Evolutionary conservation across 2,329 filamentous ascomycete species (phyloP), one percentile per base, ranked within the genome.

Genomic region (Rugonectria rugulosa): DNA sequence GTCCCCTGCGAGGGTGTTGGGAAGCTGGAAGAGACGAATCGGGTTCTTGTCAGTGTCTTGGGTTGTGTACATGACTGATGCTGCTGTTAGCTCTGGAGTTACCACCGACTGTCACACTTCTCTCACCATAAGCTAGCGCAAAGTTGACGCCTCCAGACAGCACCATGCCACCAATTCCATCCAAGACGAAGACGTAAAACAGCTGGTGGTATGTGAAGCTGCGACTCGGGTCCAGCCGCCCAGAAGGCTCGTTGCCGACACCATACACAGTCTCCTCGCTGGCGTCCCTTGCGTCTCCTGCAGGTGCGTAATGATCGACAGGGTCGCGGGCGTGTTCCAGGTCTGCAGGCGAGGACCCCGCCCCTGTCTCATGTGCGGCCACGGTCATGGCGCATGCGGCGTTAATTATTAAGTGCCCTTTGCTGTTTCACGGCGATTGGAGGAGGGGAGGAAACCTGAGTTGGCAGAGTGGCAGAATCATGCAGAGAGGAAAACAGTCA

Each of bases 81-180:
- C n/a, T n/a, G n/a, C n/a, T n/a, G n/a, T n/a, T n/a, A n/a, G n/a
- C n/a, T n/a, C n/a, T n/a, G n/a, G n/a, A n/a, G n/a, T n/a, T n/a
- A n/a, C n/a, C 38, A 37, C 24, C n/a, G 4, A 20, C 27, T 32
- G 19, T 6, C 19, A 38, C 23, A 21, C 17, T 14, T 32, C 9
- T n/a, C 65, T 57, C 45, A 81, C 80, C 77, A 59, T 81, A 83
- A 14, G 79, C 80, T 53, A 83, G 73, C 37, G 73, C 77, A 65
- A 83, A 81, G 68, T 83, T 83, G 57, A 83, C 77, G 19, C 71
- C 79, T 0, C 76, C 81, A 0, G 79, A 81, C 2, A 83, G 37
- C n/a, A 78, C 44, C 57, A 77, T 74, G 9, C 78, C 77, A 12
- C 77, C 77, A 27, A 83, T 21, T 4, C 79, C 81, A 53, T 81